phyloP scores from a whole-genome alignment of 306 rosid genomes.

The Cucurbita moschata region DNA sequence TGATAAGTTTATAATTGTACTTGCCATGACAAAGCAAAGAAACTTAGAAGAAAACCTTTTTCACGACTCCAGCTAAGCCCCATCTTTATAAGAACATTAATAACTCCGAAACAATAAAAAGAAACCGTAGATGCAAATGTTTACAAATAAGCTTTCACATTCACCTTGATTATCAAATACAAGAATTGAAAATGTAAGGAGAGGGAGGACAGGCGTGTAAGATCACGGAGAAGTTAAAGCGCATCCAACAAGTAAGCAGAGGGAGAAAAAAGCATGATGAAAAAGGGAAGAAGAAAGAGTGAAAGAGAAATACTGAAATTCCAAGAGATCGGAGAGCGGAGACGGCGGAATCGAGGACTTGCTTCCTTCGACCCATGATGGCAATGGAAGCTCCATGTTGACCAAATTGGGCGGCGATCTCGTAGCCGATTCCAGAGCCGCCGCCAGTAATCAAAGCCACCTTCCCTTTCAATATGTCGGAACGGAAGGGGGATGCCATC shows the following conservation, averaged over 20 bases:
- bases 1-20: neutral
- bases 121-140: neutral
- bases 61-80: neutral
- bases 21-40: neutral
- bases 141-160: no score
- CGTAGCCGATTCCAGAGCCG: conserved; percentile 86
- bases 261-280: no score
- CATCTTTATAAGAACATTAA: neutral
- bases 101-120: no score
- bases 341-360: conserved; percentile 59
- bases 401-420: conserved; percentile 61
- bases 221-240: no score
- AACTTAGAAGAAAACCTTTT: neutral
- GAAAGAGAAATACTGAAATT: conserved; percentile 25
- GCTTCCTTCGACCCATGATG: conserved; percentile 77
- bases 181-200: no score
- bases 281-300: no score
- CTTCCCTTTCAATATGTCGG: conserved; percentile 47
- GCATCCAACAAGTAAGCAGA: no score
- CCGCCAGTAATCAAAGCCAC: conserved; percentile 85
- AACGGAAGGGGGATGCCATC: conserved; percentile 53
- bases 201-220: no score
- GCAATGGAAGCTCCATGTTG: conserved; percentile 86
- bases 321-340: conserved; percentile 49
- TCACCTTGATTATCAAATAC: no score